These are phyloP conservation scores for Lasiodiplodia gonubiensis DNA, from an alignment of 2,329 filamentous ascomycete genomes.

Conservation along the genomic window DNA sequence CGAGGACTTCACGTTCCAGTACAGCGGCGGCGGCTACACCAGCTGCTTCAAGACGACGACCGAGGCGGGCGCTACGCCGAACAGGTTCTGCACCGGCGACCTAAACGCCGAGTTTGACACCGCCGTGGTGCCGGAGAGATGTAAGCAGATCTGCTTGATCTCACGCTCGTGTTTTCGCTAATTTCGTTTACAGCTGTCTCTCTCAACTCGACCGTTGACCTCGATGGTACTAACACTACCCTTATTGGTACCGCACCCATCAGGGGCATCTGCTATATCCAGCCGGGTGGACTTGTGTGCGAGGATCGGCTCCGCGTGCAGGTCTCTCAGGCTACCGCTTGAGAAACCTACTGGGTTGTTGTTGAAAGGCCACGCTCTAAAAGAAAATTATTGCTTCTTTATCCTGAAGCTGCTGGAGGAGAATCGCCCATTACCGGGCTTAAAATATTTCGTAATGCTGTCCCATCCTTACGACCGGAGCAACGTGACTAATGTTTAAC, in stretches of 20 bases:
- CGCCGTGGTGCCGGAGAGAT: neutral
- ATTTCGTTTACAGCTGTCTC: neutral
- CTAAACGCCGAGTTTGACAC: conserved; percentile 1
- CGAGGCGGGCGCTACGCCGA: neutral
- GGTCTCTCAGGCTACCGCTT: conserved; percentile 8
- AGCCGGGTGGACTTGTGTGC: conserved; percentile 15
- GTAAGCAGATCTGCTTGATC: neutral
- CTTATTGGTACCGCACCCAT: neutral
- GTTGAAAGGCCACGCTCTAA: too few species aligned
- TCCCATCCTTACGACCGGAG: neutral
- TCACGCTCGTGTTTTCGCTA: neutral
- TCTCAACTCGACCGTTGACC: conserved; percentile 1
- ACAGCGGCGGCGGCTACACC: conserved; percentile 1
- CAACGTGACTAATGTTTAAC: neutral
- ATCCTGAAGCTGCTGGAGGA: neutral
- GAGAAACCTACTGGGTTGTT: neutral
- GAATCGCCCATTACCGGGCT: neutral
- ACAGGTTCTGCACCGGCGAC: conserved; percentile 11
- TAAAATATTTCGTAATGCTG: neutral
- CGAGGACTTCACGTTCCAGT: conserved; percentile 10
- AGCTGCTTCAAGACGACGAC: conserved; percentile 7
- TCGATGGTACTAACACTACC: neutral
- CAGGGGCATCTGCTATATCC: conserved; percentile 10
- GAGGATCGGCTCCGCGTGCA: conserved; percentile 11
- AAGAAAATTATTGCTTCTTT: too few species aligned